phyloP scores from a whole-genome alignment of 106 monocot species.

The Apostasia ramifera region DNA sequence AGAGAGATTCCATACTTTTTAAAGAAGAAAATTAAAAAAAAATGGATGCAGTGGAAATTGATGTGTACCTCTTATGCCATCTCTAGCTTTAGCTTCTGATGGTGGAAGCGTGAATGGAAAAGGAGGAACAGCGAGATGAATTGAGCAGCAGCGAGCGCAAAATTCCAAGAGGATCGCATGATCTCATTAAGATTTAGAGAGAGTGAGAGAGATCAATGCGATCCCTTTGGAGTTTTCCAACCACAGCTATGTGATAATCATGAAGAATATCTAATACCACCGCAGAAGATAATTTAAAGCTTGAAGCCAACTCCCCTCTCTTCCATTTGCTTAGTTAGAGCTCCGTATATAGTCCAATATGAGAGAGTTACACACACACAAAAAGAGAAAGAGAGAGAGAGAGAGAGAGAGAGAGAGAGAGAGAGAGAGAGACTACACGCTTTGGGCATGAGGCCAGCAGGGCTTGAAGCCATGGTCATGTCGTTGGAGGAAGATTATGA shows the following conservation, averaged over 20 bases:
- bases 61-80: too few species aligned
- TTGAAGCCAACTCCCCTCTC: neutral
- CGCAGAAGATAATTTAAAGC: neutral
- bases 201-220: conserved; percentile 20
- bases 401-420: neutral
- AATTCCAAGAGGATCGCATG: conserved; percentile 25
- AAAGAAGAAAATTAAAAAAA: too few species aligned
- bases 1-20: too few species aligned
- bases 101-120: neutral
- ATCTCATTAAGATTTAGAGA: neutral
- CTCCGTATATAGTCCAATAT: too few species aligned
- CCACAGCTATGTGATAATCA: neutral
- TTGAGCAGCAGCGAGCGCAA: conserved; percentile 11
- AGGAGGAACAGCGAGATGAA: neutral
- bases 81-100: too few species aligned
- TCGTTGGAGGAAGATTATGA: too few species aligned
- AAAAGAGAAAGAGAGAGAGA: neutral
- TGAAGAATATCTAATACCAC: neutral
- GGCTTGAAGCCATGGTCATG: too few species aligned
- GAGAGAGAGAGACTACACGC: neutral
- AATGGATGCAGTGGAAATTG: too few species aligned
- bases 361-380: too few species aligned
- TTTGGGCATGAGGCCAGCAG: neutral
- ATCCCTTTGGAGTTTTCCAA: conserved; percentile 25
- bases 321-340: neutral